Evolutionary conservation across 805 yeast species (phyloP), one percentile per base, ranked within the genome.

Genomic region (Candida lessepsii): DNA sequence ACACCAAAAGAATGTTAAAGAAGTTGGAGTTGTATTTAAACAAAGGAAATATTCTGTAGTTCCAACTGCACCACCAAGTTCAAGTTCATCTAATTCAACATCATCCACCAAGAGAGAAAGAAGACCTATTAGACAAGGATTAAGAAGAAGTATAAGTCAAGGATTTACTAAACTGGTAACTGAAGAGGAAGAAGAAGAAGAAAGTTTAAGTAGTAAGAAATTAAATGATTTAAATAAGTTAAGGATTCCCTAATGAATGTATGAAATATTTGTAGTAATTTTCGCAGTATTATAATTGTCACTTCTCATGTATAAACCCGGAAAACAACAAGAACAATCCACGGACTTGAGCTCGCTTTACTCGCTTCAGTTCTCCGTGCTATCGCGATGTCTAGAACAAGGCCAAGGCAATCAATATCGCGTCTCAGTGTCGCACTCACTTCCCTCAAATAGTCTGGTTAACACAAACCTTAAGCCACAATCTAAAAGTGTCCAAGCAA

Each of bases 21-120:
- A 83, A 55, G 81, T 82, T 28, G 87, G 85, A 0, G 79, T 84
- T n/a, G 73, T 80, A 1, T 81, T 73, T 54, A 73, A 76, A 48
- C 88, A 83, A 51, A 64, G 90, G 40, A 78, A 81, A 50, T 84
- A 80, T 53, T 78, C 85, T 2, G 85, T 84, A 15, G 80, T 84
- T 9, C 91, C 91, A 16, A 84, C 89, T 0, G 87, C 87, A 0
- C 89, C 89, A 1, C 74, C 75, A 1, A 35, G 26, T 19, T 23
- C 37, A 8, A 24, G 27, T 11, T 24, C 27, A 24, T 3, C 23
- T 33, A 16, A 24, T 25, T 18, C 30, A 27, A 30, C 11, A n/a
- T 26, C 25, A 23, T 17, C 20, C 10, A 9, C 6, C 4, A 15
- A 15, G 15, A 15, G 11, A n/a, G 6, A 19, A 28, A 28, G 28